Percentiles rank a stretch among this genome's conserved stretches.
Conservation (phyloP, 208 protist species). For the Leishmania lainsoni region DNA sequence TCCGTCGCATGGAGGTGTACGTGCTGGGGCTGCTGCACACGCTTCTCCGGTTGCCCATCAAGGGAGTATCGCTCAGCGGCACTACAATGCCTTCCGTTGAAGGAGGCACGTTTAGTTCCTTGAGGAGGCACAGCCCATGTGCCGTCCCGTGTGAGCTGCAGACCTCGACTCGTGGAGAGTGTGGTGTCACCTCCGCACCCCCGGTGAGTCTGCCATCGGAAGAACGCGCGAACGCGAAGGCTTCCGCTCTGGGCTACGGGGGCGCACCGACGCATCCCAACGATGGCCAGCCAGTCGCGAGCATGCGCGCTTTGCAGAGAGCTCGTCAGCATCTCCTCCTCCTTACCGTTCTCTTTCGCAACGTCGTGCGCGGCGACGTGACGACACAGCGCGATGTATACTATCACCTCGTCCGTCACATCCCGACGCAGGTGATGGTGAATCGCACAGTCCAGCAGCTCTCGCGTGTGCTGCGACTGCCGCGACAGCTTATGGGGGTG, state of each 20-base stretch:
- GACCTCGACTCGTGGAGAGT: not conserved
- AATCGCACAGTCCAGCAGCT: conserved; percentile 55
- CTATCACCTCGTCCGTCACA: conserved; percentile 69
- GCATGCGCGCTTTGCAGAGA: not conserved
- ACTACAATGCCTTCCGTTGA: not conserved
- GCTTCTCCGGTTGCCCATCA: not conserved
- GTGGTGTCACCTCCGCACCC: not conserved
- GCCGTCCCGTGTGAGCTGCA: not conserved
- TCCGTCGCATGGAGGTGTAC: conserved; percentile 75
- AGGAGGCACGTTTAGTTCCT: not conserved
- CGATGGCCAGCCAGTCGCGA: not conserved
- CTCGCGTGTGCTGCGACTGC: conserved; percentile 45
- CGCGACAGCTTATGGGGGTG: conserved; percentile 69
- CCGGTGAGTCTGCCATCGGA: not conserved
- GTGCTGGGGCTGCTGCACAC: conserved; percentile 32
- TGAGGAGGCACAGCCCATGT: not conserved
- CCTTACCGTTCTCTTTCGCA: conserved; percentile 45
- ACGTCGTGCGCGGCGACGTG: conserved; percentile 43
- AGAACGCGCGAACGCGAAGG: not conserved
- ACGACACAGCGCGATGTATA: conserved; percentile 84
- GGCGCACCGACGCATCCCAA: not conserved
- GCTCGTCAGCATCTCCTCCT: conserved; percentile 48
- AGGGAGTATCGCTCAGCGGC: not conserved
- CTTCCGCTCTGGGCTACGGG: not conserved
- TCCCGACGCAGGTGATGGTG: conserved; percentile 56